A percentile compares a stretch with the other conserved stretches of the same genome.
Evolutionary conservation across 768 basidiomycete genomes (phyloP).

Genomic region (Tricholoma sp.): DNA sequence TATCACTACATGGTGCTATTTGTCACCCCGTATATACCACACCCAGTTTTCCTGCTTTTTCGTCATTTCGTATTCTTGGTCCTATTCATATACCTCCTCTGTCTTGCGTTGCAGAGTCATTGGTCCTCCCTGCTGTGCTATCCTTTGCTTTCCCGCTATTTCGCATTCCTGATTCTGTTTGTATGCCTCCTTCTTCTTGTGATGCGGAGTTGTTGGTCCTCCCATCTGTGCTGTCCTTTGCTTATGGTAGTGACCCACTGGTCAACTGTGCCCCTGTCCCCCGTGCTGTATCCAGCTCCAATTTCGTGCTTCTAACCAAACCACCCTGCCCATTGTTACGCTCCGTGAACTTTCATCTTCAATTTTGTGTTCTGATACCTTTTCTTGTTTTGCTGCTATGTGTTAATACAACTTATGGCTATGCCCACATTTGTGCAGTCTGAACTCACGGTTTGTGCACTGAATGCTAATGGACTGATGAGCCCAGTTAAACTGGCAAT

Average conservation of each 20-base stretch:
- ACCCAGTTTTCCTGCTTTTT: constrained; percentile 1
- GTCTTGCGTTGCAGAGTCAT: no score
- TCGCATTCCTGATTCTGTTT: no score
- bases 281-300: not conserved
- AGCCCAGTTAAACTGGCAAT: no score
- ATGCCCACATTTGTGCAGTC: no score
- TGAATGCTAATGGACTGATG: no score
- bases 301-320: not conserved
- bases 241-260: not conserved
- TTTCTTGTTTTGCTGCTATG: no score
- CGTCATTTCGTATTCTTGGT: not conserved
- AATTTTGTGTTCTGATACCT: not conserved
- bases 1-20: not conserved
- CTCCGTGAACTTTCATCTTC: not conserved
- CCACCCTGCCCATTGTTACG: not conserved
- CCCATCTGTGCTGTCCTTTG: not conserved
- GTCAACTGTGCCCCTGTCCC: not conserved
- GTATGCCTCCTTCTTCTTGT: not conserved
- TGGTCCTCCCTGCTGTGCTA: no score
- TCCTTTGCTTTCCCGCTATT: no score
- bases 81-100: no score
- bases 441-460: no score
- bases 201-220: not conserved
- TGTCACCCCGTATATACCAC: no score
- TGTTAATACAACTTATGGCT: constrained; percentile 1